Conservation (phyloP, 2,329 filamentous ascomycete genomes). For the Purpureocillium lavendulum region DNA sequence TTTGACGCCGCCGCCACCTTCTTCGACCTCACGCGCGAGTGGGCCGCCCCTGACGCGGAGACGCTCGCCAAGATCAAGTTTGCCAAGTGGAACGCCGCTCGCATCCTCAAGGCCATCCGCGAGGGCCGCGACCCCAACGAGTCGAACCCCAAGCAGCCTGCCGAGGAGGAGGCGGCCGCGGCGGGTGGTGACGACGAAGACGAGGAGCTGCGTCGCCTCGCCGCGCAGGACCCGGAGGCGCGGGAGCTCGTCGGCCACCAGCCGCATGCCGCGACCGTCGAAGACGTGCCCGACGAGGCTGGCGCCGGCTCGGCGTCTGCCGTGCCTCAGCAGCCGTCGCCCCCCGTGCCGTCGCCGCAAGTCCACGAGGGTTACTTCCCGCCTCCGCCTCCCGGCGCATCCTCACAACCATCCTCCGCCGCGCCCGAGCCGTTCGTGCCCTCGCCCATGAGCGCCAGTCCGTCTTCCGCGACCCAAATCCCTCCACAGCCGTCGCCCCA, state of each 20-base stretch:
- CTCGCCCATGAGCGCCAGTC: slow-evolving; percentile 24
- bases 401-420: neutral
- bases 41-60: slow-evolving; percentile 68
- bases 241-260: slow-evolving; percentile 31
- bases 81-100: slow-evolving; percentile 88
- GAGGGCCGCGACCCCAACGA: slow-evolving; percentile 88
- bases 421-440: slow-evolving; percentile 22
- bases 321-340: slow-evolving; percentile 8
- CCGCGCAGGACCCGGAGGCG: slow-evolving; percentile 50
- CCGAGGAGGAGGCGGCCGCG: slow-evolving; percentile 19
- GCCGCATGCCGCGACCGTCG: slow-evolving; percentile 36
- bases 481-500: slow-evolving; percentile 20
- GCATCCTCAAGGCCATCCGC: slow-evolving; percentile 85
- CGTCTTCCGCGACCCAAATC: slow-evolving; percentile 9
- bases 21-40: slow-evolving; percentile 79
- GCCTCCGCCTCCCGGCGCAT: slow-evolving; percentile 3
- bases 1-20: slow-evolving; percentile 91
- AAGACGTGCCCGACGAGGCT: slow-evolving; percentile 44
- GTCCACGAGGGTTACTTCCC: slow-evolving; percentile 25
- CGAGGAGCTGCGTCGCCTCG: slow-evolving; percentile 40
- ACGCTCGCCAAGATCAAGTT: slow-evolving; percentile 84
- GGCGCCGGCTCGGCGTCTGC: slow-evolving; percentile 21
- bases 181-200: slow-evolving; percentile 18
- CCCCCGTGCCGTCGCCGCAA: slow-evolving; percentile 14
- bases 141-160: slow-evolving; percentile 65